Conservation (phyloP, 176 grass and related monocot genomes). For the Musa troglodytarum region DNA sequence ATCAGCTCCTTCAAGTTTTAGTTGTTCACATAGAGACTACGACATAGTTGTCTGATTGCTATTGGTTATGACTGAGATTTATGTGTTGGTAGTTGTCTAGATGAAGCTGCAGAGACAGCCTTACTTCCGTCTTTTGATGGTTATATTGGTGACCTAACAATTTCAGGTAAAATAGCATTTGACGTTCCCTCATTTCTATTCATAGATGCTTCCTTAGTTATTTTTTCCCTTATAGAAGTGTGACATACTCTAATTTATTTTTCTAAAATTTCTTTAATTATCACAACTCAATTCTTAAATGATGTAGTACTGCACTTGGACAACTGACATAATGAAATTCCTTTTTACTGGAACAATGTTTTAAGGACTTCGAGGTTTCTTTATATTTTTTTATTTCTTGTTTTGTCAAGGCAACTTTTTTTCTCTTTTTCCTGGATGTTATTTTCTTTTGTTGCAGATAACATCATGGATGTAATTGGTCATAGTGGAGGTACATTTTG, state of each 20-base stretch:
- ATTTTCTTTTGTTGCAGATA: constrained; percentile 33
- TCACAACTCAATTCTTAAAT: no score
- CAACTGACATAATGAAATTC: neutral
- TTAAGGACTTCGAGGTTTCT: neutral
- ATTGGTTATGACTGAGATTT: neutral
- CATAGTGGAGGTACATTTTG: constrained; percentile 10
- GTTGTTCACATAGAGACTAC: neutral
- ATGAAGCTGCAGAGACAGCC: constrained; percentile 52
- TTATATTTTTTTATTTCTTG: neutral
- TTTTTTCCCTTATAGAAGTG: neutral
- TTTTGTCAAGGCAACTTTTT: neutral
- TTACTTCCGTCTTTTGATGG: constrained; percentile 58
- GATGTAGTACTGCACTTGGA: neutral
- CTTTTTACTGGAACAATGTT: neutral
- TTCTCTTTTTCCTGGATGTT: neutral
- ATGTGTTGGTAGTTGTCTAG: constrained; percentile 35
- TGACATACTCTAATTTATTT: neutral
- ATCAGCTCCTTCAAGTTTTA: constrained; percentile 4
- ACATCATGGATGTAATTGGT: constrained; percentile 31
- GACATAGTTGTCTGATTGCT: neutral
- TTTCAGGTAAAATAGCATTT: constrained; percentile 33
- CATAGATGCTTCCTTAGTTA: neutral
- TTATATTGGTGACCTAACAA: constrained; percentile 28
- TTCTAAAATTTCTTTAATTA: no score
- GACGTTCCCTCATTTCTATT: neutral